These are phyloP conservation scores for Boletus rubescentipes DNA, from an alignment of 768 basidiomycete genomes.

Conservation along the genomic window DNA sequence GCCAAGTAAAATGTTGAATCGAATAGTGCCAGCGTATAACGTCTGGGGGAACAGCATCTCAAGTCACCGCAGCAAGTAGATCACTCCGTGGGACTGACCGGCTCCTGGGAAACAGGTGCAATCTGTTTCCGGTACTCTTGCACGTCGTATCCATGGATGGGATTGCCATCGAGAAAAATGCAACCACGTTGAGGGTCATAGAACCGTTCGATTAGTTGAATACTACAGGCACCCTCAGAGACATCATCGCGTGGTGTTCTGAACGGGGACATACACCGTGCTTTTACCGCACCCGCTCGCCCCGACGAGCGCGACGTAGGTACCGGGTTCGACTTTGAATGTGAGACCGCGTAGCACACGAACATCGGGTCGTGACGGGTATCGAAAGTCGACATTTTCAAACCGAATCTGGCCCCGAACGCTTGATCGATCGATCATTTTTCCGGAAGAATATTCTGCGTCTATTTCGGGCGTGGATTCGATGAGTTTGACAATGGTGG, in stretches of 20 bases:
- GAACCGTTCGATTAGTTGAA: constrained; percentile 82
- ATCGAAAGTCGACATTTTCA: constrained; percentile 84
- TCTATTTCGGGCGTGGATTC: constrained; percentile 80
- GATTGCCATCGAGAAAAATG: constrained; percentile 71
- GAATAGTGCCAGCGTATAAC: constrained; percentile 86
- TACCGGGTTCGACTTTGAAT: constrained; percentile 69
- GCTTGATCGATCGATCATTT: constrained; percentile 42
- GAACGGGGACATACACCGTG: constrained; percentile 57
- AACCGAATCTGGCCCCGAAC: constrained; percentile 68
- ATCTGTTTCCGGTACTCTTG: constrained; percentile 87
- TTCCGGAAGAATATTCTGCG: constrained; percentile 68
- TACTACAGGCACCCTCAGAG: constrained; percentile 39
- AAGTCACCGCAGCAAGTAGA: constrained; percentile 2
- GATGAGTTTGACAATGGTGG: constrained; percentile 73
- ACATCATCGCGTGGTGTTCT: neutral
- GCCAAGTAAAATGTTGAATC: constrained; percentile 89
- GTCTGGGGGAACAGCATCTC: constrained; percentile 36
- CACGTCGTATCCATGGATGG: constrained; percentile 74
- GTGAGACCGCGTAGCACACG: constrained; percentile 80
- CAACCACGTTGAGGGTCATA: constrained; percentile 76
- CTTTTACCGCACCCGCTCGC: constrained; percentile 82
- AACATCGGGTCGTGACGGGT: constrained; percentile 82
- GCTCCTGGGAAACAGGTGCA: constrained; percentile 90
- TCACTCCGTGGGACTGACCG: constrained; percentile 29
- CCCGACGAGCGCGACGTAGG: constrained; percentile 80